Evolutionary conservation across 2,329 filamentous ascomycete genomes (phyloP), one percentile per base, ranked within the genome.

Genomic region (Colletotrichum chlorophyti): DNA sequence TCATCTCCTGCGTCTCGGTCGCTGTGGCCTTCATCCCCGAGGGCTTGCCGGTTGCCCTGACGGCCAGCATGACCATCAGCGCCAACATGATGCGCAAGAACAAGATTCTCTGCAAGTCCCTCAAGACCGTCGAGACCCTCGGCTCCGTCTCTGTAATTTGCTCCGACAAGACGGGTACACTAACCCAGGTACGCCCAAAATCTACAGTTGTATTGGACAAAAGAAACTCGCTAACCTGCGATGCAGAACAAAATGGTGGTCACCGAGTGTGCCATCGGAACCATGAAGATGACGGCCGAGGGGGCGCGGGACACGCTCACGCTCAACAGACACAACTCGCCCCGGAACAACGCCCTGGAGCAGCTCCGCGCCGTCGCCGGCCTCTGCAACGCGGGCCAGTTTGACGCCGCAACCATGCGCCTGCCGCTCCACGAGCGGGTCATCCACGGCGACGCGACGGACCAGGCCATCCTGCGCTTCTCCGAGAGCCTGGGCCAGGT

Each of bases 1-100:
- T 93, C 59, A 88, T 93, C 29, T 83, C 83, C 65, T 90, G 88
- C 63, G 90, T 93, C 41, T 85, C 82, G 35, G 84, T 91, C 2
- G 89, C 87, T 0, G 86, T 91, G 7, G 89, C 89, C 1, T 91
- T 91, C 68, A 90, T 93, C 12, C 89, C 90, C 0, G 90, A 92
- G 72, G 88, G 89, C 6, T 75, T 91, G 0, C 88, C 89, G 0
- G 87, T 91, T 47, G 88, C 88, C 1, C 74, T 91, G 31, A 89
- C 88, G 0, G 84, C 86, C 1, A 89, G 86, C 15, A 77, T 93
- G 63, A 92, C 90, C 0, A 93, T 93, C 58, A 88, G 85, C 1
- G 90, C 90, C 17, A 90, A 89, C 63, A 81, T 90, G 65, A 92
- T 93, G 90, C 81, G 81, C 62, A 87, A 88, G 73, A 88, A 92